Conservation (phyloP, 2,329 filamentous ascomycete genomes). For the Fusarium subtropicale region DNA sequence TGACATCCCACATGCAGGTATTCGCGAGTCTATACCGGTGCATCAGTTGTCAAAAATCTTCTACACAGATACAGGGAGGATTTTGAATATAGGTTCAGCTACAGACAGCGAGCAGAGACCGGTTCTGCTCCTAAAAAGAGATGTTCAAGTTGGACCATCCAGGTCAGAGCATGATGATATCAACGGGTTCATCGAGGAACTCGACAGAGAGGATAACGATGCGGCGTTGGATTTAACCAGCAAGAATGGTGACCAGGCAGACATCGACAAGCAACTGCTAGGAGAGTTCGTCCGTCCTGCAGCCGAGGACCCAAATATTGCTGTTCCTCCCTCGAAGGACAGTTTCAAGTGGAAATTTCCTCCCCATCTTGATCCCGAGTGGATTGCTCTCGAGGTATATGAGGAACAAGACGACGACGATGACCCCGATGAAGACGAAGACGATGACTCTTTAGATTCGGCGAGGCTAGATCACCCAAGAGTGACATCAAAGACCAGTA, state of each 20-base stretch:
- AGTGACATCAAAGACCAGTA: slow-evolving; percentile 21
- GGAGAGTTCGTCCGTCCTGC: slow-evolving; percentile 29
- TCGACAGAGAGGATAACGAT: slow-evolving; percentile 1
- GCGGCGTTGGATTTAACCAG: slow-evolving; percentile 29
- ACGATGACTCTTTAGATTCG: slow-evolving; percentile 60
- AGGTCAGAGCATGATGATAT: slow-evolving; percentile 6
- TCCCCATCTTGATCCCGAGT: slow-evolving; percentile 83
- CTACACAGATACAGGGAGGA: slow-evolving; percentile 90
- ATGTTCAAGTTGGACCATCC: slow-evolving; percentile 32
- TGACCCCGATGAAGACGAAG: slow-evolving; percentile 52
- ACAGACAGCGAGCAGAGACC: slow-evolving; percentile 61
- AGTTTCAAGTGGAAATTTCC: slow-evolving; percentile 62
- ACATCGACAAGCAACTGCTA: slow-evolving; percentile 60
- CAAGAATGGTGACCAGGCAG: slow-evolving; percentile 55
- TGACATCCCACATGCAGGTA: slow-evolving; percentile 57
- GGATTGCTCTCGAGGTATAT: slow-evolving; percentile 91
- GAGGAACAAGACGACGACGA: slow-evolving; percentile 62
- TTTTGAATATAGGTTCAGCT: slow-evolving; percentile 77
- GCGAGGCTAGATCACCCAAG: slow-evolving; percentile 49
- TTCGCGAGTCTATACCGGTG: slow-evolving; percentile 66
- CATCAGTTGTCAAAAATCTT: slow-evolving; percentile 85
- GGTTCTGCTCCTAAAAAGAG: slow-evolving; percentile 51
- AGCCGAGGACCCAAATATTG: slow-evolving; percentile 1
- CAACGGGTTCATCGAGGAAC: slow-evolving; percentile 59
- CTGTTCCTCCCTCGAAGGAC: background rate